These are phyloP conservation scores for Fomitiporia mediterranea DNA, from an alignment of 1,284 basidiomycete genomes.

Conservation along the genomic window DNA sequence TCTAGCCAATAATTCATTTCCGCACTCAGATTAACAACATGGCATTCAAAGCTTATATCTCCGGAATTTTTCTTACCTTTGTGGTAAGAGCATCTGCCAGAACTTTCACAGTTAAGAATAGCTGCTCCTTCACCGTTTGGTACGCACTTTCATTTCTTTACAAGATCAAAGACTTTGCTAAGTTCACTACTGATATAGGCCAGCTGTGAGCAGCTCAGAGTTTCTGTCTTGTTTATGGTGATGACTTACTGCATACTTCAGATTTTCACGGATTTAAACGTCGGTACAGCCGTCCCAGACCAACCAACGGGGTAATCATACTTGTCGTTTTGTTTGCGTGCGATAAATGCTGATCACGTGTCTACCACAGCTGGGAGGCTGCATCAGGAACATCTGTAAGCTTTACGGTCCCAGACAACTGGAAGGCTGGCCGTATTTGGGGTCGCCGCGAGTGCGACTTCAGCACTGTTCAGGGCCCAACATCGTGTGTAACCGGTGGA, in stretches of 20 bases:
- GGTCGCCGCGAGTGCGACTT: slow-evolving; percentile 50
- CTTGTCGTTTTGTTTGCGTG: background rate
- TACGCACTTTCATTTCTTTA: slow-evolving; percentile 25
- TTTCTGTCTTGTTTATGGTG: background rate
- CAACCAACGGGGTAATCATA: slow-evolving; percentile 14
- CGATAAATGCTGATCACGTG: background rate
- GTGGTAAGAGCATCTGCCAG: too few species aligned
- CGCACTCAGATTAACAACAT: too few species aligned
- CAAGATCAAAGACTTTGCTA: background rate
- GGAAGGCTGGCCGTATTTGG: slow-evolving; percentile 29
- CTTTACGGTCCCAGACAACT: slow-evolving; percentile 29
- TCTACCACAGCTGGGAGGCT: slow-evolving; percentile 29
- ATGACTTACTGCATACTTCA: slow-evolving; percentile 17
- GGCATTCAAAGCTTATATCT: too few species aligned
- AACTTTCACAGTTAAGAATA: slow-evolving; percentile 33
- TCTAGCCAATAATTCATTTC: too few species aligned
- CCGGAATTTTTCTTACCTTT: too few species aligned
- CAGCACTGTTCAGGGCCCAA: slow-evolving; percentile 31
- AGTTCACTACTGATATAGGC: slow-evolving; percentile 12
- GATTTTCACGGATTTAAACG: slow-evolving; percentile 24
- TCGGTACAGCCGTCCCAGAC: slow-evolving; percentile 21
- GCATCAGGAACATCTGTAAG: slow-evolving; percentile 19
- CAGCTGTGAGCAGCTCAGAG: slow-evolving; percentile 15
- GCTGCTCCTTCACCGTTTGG: slow-evolving; percentile 28
- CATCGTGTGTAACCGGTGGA: slow-evolving; percentile 40